Conservation (phyloP, 345 rosid species). For the Garcia nutans region DNA sequence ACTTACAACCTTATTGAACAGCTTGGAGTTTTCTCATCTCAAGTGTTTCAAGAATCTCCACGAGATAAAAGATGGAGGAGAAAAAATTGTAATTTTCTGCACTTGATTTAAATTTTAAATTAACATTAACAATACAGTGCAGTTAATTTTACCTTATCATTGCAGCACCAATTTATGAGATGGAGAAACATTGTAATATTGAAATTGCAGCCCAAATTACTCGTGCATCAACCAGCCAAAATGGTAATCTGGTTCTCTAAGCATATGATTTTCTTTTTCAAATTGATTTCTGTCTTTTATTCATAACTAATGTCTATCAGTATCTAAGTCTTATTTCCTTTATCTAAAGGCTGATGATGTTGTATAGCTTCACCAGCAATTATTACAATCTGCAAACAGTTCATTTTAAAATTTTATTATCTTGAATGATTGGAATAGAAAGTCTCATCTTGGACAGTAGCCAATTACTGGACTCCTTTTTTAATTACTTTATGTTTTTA, state of each 20-base stretch:
- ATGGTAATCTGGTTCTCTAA: slow-evolving; percentile 39
- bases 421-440: background rate
- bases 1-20: slow-evolving; percentile 38
- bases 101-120: slow-evolving; percentile 13
- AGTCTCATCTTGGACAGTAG: background rate
- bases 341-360: slow-evolving; percentile 1
- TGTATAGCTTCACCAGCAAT: background rate
- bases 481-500: background rate
- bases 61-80: slow-evolving; percentile 71
- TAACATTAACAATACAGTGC: slow-evolving; percentile 18
- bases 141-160: slow-evolving; percentile 22
- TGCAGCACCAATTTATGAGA: slow-evolving; percentile 87
- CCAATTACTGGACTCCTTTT: background rate
- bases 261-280: slow-evolving; percentile 5
- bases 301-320: background rate
- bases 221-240: slow-evolving; percentile 47
- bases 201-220: slow-evolving; percentile 92
- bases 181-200: slow-evolving; percentile 96
- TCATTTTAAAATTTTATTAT: background rate
- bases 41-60: slow-evolving; percentile 91
- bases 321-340: background rate
- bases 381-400: background rate
- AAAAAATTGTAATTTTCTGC: slow-evolving; percentile 57
- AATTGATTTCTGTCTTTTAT: background rate
- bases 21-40: slow-evolving; percentile 98